Evolutionary conservation across 23 red algal species (phyloP).

Genomic region (Porphyridium purpureum): DNA sequence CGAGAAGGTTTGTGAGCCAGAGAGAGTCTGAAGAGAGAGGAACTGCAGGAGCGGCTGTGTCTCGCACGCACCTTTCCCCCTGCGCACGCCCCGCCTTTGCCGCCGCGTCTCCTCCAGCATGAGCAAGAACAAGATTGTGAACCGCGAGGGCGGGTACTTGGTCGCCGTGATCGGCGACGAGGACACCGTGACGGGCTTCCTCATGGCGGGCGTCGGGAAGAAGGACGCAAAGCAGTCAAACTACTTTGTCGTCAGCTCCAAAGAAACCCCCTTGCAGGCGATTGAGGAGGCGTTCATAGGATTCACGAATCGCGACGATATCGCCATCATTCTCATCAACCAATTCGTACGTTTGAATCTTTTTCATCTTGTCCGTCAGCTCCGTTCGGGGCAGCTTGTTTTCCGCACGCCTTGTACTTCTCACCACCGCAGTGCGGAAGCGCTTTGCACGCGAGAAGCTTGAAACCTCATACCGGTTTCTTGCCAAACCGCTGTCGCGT

Average conservation of each 20-base stretch:
- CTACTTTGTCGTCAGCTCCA: conserved; percentile 84
- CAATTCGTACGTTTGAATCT: conserved; percentile 52
- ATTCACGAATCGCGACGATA: conserved; percentile 67
- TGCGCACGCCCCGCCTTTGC: too few species aligned
- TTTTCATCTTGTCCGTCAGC: conserved; percentile 1
- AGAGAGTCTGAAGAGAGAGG: too few species aligned
- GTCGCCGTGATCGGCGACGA: conserved; percentile 89
- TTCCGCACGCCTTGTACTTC: too few species aligned
- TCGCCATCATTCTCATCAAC: conserved; percentile 95
- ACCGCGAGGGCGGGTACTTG: conserved; percentile 41
- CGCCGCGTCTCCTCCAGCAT: too few species aligned
- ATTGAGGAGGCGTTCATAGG: conserved; percentile 87
- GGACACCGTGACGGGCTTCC: conserved; percentile 93
- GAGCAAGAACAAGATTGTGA: conserved; percentile 13
- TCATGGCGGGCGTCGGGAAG: conserved; percentile 82
- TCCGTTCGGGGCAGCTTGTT: too few species aligned
- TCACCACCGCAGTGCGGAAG: too few species aligned
- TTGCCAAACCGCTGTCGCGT: too few species aligned
- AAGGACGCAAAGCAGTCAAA: conserved; percentile 42
- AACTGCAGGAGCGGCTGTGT: too few species aligned
- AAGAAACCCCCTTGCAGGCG: conserved; percentile 51
- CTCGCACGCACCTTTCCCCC: too few species aligned
- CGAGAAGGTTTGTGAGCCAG: too few species aligned
- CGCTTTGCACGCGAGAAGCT: too few species aligned
- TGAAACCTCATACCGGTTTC: too few species aligned